phyloP scores from a whole-genome alignment of 192 early-diverging fungal genomes.

The Spinellus fusiger region DNA sequence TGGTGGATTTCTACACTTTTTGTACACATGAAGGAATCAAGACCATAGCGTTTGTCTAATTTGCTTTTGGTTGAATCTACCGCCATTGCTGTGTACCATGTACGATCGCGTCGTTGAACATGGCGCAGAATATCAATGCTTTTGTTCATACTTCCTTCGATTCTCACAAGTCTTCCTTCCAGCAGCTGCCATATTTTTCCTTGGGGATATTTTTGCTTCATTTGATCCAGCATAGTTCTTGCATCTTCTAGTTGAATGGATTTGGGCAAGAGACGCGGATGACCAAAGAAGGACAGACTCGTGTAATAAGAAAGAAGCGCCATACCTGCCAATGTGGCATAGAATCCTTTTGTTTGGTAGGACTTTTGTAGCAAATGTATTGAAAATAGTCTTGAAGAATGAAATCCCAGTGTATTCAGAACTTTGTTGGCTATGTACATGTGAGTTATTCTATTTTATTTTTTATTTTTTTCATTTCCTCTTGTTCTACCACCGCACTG shows the following conservation, averaged over 20 bases:
- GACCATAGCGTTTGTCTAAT: neutral
- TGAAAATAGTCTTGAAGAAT: constrained; percentile 28
- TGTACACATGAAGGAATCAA: neutral
- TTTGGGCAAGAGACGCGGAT: constrained; percentile 14
- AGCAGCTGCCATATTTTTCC: constrained; percentile 27
- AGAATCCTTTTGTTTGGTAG: constrained; percentile 17
- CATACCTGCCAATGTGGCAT: constrained; percentile 17
- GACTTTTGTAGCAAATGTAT: constrained; percentile 25
- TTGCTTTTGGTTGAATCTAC: neutral
- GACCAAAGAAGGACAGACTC: constrained; percentile 28
- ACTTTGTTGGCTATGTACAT: constrained; percentile 18
- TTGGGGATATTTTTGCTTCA: constrained; percentile 17
- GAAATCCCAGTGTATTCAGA: constrained; percentile 28
- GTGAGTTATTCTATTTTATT: neutral
- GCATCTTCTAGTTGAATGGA: constrained; percentile 18
- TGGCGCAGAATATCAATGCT: constrained; percentile 22
- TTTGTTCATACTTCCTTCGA: constrained; percentile 18
- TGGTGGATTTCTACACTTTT: neutral
- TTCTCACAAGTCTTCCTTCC: constrained; percentile 24
- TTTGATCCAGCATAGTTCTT: constrained; percentile 18
- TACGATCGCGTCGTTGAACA: constrained; percentile 7
- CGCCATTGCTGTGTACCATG: neutral
- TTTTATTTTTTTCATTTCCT: too few species aligned
- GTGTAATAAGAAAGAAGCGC: constrained; percentile 27
- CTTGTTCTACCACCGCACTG: too few species aligned